Conservation (phyloP, 257 asterid genomes). For the Solanum infundibuliforme region DNA sequence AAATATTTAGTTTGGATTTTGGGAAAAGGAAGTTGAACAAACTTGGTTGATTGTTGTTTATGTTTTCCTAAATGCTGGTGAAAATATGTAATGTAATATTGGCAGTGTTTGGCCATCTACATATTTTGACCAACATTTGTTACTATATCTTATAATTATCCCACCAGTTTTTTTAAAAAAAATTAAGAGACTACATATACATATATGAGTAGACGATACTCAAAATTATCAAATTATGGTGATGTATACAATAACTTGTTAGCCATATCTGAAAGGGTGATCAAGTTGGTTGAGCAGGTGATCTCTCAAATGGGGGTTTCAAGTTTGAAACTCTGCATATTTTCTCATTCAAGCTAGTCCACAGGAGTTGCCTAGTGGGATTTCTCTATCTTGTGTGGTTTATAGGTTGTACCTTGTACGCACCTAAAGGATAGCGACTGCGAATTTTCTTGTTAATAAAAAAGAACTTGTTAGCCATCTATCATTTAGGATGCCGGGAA, state of each 20-base stretch:
- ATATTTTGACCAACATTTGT: neutral
- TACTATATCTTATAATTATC: neutral
- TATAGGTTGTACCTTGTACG: too few species aligned
- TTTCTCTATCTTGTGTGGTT: too few species aligned
- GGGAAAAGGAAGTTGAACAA: conserved; percentile 42
- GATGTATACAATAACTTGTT: neutral
- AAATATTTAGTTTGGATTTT: conserved; percentile 1
- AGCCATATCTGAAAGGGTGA: too few species aligned
- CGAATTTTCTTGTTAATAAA: too few species aligned
- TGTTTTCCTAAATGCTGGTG: conserved; percentile 6
- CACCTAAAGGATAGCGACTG: too few species aligned
- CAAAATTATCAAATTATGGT: neutral
- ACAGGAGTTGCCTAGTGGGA: neutral
- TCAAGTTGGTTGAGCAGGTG: neutral
- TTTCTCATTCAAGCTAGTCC: neutral
- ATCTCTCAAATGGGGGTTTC: neutral
- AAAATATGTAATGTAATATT: conserved; percentile 3
- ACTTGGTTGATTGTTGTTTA: conserved; percentile 18
- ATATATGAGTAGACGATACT: neutral
- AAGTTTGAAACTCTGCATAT: neutral
- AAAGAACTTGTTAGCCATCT: too few species aligned
- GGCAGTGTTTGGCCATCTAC: conserved; percentile 18
- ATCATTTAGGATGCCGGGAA: neutral
- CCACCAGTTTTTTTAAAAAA: neutral
- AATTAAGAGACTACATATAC: neutral